These are phyloP conservation scores for Erucastrum elatum DNA, from an alignment of 345 rosid genomes.

Conservation along the genomic window DNA sequence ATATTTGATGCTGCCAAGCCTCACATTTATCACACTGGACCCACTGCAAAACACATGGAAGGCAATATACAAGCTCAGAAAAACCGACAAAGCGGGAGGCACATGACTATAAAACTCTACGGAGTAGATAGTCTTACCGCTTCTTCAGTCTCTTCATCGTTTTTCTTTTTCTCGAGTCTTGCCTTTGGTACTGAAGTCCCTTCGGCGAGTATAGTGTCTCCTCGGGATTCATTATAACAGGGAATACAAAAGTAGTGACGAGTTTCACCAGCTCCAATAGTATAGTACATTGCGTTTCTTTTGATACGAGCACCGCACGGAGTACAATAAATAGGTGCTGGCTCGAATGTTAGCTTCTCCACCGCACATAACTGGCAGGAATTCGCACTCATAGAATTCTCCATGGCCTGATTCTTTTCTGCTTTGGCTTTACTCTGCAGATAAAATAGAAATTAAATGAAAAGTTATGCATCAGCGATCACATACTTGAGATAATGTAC, in stretches of 20 bases:
- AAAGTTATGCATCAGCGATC: slow-evolving; percentile 15
- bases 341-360: slow-evolving; percentile 97
- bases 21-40: slow-evolving; percentile 99
- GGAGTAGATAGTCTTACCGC: slow-evolving; percentile 57
- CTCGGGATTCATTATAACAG: slow-evolving; percentile 95
- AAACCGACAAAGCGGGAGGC: slow-evolving; percentile 22
- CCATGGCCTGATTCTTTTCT: slow-evolving; percentile 71
- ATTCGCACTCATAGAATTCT: slow-evolving; percentile 91
- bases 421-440: slow-evolving; percentile 74
- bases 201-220: slow-evolving; percentile 71
- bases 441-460: slow-evolving; percentile 27
- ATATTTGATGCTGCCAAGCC: slow-evolving; percentile 99
- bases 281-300: slow-evolving; percentile 96
- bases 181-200: slow-evolving; percentile 65
- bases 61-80: slow-evolving; percentile 8
- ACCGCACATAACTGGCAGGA: slow-evolving; percentile 99
- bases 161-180: slow-evolving; percentile 95
- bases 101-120: neutral
- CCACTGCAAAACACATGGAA: slow-evolving; percentile 71
- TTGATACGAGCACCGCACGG: slow-evolving; percentile 97
- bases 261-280: slow-evolving; percentile 87
- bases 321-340: slow-evolving; percentile 94
- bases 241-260: slow-evolving; percentile 92
- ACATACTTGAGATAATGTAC: neutral
- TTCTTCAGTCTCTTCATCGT: slow-evolving; percentile 99